A percentile compares a stretch with the other conserved stretches of the same genome.
Conservation (phyloP, 768 basidiomycete genomes). For the Russula dissimulans region DNA sequence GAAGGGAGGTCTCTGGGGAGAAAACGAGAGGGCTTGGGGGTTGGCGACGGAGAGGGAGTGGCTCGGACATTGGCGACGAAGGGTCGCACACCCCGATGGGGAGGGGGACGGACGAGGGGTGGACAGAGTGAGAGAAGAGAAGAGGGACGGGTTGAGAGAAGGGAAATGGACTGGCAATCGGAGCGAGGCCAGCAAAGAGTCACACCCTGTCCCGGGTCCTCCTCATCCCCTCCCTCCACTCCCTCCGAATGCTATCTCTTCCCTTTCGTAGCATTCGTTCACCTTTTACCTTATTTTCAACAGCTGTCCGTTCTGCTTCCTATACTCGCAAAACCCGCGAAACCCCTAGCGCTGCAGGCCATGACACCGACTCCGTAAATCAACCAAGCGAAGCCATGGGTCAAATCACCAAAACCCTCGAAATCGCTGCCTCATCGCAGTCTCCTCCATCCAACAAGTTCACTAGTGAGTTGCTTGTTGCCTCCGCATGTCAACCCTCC, state of each 20-base stretch:
- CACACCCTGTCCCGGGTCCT: too few species aligned
- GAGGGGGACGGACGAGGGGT: conserved; percentile 3
- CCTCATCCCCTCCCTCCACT: neutral
- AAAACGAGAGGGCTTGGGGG: conserved; percentile 79
- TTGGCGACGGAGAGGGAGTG: conserved; percentile 28
- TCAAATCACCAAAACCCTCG: conserved; percentile 8
- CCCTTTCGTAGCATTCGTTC: neutral
- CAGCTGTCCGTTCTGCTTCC: neutral
- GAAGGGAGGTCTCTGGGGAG: conserved; percentile 49
- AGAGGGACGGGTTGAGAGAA: conserved; percentile 13
- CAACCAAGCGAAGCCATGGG: neutral
- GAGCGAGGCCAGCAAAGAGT: too few species aligned
- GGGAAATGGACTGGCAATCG: neutral
- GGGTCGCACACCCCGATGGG: conserved; percentile 12
- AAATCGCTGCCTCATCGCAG: neutral
- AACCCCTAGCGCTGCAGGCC: neutral
- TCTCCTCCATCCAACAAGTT: conserved; percentile 1
- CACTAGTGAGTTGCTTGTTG: neutral
- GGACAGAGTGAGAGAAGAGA: conserved; percentile 11
- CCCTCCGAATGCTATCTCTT: neutral
- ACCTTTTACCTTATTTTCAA: neutral
- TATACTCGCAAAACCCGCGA: neutral
- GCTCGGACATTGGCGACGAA: conserved; percentile 27
- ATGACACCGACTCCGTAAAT: neutral
- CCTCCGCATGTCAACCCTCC: neutral